Evolutionary conservation across 768 basidiomycete genomes (phyloP).

Genomic region (Pisolithus sp.): DNA sequence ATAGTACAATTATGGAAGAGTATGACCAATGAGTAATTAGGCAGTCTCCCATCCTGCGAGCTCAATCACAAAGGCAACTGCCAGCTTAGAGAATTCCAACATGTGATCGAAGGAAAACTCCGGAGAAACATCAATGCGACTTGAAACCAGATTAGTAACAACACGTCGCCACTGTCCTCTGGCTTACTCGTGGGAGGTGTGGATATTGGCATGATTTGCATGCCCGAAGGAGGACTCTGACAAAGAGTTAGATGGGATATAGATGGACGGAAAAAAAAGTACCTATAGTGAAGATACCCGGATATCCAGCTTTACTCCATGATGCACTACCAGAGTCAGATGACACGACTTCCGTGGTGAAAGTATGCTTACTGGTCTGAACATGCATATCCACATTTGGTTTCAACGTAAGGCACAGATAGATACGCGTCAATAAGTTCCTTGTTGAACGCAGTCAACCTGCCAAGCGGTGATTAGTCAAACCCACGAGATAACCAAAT

Average conservation of each 20-base stretch:
- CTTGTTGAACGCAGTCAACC: conserved; percentile 78
- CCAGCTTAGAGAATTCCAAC: conserved; percentile 82
- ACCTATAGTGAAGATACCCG: conserved; percentile 75
- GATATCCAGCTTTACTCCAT: conserved; percentile 83
- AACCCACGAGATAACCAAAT: conserved; percentile 16
- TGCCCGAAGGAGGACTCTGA: conserved; percentile 66
- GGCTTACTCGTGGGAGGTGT: conserved; percentile 74
- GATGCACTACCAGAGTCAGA: conserved; percentile 47
- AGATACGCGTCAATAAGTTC: conserved; percentile 69
- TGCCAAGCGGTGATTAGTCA: conserved; percentile 25
- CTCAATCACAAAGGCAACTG: conserved; percentile 74
- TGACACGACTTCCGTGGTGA: not conserved
- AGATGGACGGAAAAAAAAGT: not conserved
- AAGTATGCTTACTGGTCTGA: conserved; percentile 71
- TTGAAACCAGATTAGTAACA: conserved; percentile 26
- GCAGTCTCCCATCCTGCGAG: conserved; percentile 42
- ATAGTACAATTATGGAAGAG: not conserved
- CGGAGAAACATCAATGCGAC: conserved; percentile 76
- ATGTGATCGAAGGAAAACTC: conserved; percentile 92
- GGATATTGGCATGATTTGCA: conserved; percentile 71
- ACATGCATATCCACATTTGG: conserved; percentile 91
- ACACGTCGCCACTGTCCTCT: conserved; percentile 31
- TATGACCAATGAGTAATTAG: not conserved
- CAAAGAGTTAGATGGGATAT: not conserved
- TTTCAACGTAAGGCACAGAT: conserved; percentile 75